Conservation (phyloP, 1,284 basidiomycete genomes). For the Boletus semigastroideus region DNA sequence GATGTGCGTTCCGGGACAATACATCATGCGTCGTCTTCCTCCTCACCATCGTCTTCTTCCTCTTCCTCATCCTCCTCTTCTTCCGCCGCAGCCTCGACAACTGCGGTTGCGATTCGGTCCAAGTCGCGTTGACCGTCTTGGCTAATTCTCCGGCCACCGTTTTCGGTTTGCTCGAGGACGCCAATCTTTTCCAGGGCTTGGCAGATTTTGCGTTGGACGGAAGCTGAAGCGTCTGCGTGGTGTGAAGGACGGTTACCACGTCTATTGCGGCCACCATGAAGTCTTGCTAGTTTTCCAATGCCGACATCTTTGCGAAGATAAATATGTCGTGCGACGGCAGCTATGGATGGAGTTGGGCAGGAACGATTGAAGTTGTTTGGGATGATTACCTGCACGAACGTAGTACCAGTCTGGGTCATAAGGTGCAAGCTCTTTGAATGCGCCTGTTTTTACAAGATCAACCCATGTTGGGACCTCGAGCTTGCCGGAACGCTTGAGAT, state of each 20-base stretch:
- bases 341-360: constrained; percentile 41
- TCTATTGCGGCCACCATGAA: constrained; percentile 95
- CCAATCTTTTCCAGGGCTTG: constrained; percentile 99
- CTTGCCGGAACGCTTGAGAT: constrained; percentile 95
- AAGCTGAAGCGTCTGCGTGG: constrained; percentile 86
- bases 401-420: constrained; percentile 99
- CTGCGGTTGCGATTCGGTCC: constrained; percentile 97
- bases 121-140: constrained; percentile 98
- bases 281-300: constrained; percentile 93
- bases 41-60: constrained; percentile 72
- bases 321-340: constrained; percentile 97
- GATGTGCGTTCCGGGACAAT: constrained; percentile 29
- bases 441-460: constrained; percentile 98
- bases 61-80: constrained; percentile 88
- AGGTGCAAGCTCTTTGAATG: constrained; percentile 97
- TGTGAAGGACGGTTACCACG: constrained; percentile 95
- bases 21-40: constrained; percentile 51
- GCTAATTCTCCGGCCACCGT: constrained; percentile 94
- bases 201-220: constrained; percentile 89
- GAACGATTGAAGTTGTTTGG: constrained; percentile 19
- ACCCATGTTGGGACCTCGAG: constrained; percentile 99
- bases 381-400: constrained; percentile 81
- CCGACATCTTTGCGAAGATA: constrained; percentile 99
- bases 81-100: constrained; percentile 86
- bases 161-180: constrained; percentile 91